phyloP scores from a whole-genome alignment of 495 filamentous ascomycete species.

The Tuber umbilicatum region DNA sequence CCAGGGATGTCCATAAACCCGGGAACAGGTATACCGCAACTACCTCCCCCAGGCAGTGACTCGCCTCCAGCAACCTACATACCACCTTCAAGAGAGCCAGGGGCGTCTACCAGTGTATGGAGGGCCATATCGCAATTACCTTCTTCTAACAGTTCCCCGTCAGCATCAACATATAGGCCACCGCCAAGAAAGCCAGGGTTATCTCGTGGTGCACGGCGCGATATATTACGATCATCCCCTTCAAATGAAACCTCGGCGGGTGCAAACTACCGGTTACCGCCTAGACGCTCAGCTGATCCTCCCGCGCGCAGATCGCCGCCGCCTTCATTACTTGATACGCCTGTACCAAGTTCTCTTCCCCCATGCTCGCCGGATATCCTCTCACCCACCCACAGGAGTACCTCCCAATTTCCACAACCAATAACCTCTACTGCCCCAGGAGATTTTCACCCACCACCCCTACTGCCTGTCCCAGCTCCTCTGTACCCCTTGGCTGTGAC shows the following conservation, averaged over 20 bases:
- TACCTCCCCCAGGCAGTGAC: neutral
- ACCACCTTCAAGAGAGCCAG: neutral
- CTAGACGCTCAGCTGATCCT: neutral
- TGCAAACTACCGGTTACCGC: neutral
- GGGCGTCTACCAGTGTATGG: neutral
- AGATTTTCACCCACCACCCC: neutral
- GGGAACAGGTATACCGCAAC: neutral
- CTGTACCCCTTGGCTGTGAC: neutral
- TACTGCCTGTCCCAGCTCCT: neutral
- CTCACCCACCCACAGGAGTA: neutral
- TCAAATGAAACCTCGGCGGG: neutral
- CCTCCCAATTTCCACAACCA: neutral
- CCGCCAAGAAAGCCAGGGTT: neutral
- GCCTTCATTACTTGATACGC: neutral
- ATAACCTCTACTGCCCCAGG: neutral
- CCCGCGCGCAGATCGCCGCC: neutral
- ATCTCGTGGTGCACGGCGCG: neutral
- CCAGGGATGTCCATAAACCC: neutral
- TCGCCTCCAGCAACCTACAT: neutral
- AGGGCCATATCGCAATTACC: neutral
- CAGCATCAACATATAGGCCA: neutral
- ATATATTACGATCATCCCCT: neutral
- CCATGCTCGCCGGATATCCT: neutral
- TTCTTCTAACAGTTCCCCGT: neutral
- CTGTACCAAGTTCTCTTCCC: neutral